These are phyloP conservation scores for Saccharomyces hybrid DNA, from an alignment of 1,139 yeast genomes.

Conservation along the genomic window DNA sequence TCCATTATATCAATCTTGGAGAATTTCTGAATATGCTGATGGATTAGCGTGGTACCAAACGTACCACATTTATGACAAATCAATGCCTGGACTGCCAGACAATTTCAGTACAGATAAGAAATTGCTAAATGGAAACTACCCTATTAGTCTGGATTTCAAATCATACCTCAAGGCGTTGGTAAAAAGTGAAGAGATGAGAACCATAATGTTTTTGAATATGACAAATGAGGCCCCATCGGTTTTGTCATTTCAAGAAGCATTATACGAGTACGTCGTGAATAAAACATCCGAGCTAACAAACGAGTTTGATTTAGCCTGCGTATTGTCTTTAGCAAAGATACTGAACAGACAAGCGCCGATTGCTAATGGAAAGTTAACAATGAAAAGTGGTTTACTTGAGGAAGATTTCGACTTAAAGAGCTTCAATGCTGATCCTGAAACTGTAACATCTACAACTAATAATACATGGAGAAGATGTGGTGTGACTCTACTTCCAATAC, in stretches of 20 bases:
- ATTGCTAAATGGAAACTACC: constrained; percentile 1
- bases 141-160: constrained; percentile 17
- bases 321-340: constrained; percentile 21
- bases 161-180: constrained; percentile 22
- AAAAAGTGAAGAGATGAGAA: constrained; percentile 16
- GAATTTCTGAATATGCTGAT: constrained; percentile 19
- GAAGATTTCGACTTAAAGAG: constrained; percentile 28
- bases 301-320: constrained; percentile 29
- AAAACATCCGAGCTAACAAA: constrained; percentile 20
- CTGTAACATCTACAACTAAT: constrained; percentile 25
- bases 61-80: constrained; percentile 27
- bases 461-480: constrained; percentile 35
- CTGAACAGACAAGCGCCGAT: constrained; percentile 12
- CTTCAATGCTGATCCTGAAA: constrained; percentile 12
- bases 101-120: background rate
- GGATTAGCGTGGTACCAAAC: constrained; percentile 35
- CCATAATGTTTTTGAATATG: constrained; percentile 25
- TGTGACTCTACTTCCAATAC: constrained; percentile 32
- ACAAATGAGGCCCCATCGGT: constrained; percentile 21
- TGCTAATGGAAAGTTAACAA: constrained; percentile 6
- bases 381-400: constrained; percentile 29
- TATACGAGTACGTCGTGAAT: constrained; percentile 26
- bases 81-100: constrained; percentile 11
- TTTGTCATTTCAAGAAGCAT: constrained; percentile 19
- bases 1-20: constrained; percentile 27